A percentile compares a stretch with the other conserved stretches of the same genome.
These are phyloP conservation scores for Tulasnella sp. DNA, from an alignment of 768 basidiomycete genomes.

Conservation along the genomic window DNA sequence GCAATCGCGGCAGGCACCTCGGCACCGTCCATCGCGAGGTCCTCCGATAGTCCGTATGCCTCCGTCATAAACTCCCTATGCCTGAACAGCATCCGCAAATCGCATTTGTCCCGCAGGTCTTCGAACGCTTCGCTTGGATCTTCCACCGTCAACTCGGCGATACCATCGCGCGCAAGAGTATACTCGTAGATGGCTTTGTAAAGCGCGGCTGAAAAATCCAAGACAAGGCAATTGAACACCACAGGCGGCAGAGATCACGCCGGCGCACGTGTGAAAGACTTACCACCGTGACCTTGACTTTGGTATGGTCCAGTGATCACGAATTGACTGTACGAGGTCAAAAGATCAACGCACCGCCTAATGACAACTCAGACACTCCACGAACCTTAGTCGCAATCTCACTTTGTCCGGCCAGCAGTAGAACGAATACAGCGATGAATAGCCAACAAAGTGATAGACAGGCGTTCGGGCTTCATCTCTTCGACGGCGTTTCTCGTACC, in stretches of 20 bases:
- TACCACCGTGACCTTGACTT: constrained; percentile 74
- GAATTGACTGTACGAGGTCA: constrained; percentile 69
- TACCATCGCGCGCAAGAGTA: constrained; percentile 62
- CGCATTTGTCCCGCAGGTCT: constrained; percentile 91
- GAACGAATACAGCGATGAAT: constrained; percentile 93
- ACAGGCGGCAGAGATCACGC: background rate
- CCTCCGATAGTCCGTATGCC: constrained; percentile 47
- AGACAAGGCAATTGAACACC: background rate
- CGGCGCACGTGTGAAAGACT: background rate
- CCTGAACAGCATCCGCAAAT: constrained; percentile 74
- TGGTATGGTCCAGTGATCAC: constrained; percentile 91
- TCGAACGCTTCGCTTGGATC: constrained; percentile 98
- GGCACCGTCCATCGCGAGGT: background rate
- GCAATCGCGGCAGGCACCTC: background rate
- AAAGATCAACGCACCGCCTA: background rate
- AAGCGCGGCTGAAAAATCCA: constrained; percentile 64
- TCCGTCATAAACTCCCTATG: constrained; percentile 70
- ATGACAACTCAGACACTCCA: background rate
- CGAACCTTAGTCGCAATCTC: constrained; percentile 82
- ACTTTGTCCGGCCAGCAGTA: constrained; percentile 93
- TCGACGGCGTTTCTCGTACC: constrained; percentile 83
- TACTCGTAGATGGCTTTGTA: constrained; percentile 86
- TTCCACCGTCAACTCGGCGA: constrained; percentile 95
- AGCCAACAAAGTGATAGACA: constrained; percentile 92
- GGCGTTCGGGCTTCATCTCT: constrained; percentile 52